Evolutionary conservation across 768 basidiomycete genomes (phyloP), one percentile per base, ranked within the genome.

Genomic region (Mycena olivaceomarginata): DNA sequence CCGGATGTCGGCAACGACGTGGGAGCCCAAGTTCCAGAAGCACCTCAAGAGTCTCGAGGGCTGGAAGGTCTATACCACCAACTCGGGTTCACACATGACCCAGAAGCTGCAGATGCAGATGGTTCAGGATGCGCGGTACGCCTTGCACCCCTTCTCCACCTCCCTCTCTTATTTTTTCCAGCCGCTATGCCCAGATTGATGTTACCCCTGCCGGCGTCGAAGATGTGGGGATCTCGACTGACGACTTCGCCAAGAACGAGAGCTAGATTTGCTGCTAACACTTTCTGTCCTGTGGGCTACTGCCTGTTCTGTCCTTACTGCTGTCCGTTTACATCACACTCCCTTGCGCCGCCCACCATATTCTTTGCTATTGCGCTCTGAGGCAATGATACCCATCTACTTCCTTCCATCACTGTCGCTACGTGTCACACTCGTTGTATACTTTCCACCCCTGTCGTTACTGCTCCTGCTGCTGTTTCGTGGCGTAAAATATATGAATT

Each of bases 51-150:
- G 9, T 13, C 43, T 45, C 43, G 43, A 48, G 66, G 66, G 16
- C 66, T 67, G 66, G 66, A 67, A 66, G 65, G 62, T 63, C 25
- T 63, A 48, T 46, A 67, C 66, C 13, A 67, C 66, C 15, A 67
- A 67, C 12, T 67, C 66, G 9, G 66, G 66, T 9, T 67, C 66
- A 46, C 16, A 67, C 5, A 13, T 67, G 15, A 67, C 66, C 25
- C 10, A 67, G 31, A 67, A 67, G 18, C 46, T 51, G 13, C 66
- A 67, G 31, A 15, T 67, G 16, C 66, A 31, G 25, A 67, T 67
- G 46, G 25, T 67, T 31, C 66, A 53, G 13, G 46, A 43, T 2
- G 63, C 63, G 2, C 43, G 63, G 63, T 64, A 45, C 12, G 48
- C 18, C 7, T 12, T 9, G 12, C 15, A 16, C 16, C n/a, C 6